Base-by-base conservation (phyloP, 108 stramenopile genomes). In the Aurantiochytrium sp. region DNA sequence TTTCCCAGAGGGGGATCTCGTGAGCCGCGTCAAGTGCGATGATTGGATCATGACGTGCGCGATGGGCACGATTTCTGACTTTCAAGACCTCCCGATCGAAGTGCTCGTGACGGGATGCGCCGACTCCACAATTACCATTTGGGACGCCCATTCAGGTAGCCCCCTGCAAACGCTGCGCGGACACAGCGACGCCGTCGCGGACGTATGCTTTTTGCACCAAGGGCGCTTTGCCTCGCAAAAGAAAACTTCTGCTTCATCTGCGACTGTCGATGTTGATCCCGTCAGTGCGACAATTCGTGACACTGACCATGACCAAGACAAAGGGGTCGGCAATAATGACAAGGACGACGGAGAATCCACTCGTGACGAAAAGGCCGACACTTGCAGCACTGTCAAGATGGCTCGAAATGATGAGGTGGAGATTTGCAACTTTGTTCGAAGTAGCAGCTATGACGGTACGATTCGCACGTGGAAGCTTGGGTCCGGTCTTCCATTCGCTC, bases 401-500 rank as follows among this genome's bases (percentile, higher is more conserved):
- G 35, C 35, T 35, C 0, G 0, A 35, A 35, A 6, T 25, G 45
- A 47, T 8, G 49, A 83, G 18, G 76, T 6, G 8, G 5, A 47
- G n/a, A 23, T 53, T 16, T 53, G 76, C 51, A 83, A 83, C 51
- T 83, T 53, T 83, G 25, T 83, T 83, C 45, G 76, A 12, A 83
- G 23, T 53, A 53, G 49, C 45, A 53, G 49, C 51, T 12, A 47
- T 2, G 76, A 83, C 51, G 76, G 76, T 6, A 83, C 76, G 16
- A 83, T 83, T 25, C 76, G 76, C 16, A 83, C 76, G 10, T 83
- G 76, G 76, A 83, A 83, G 23, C 51, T 83, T 6, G 76, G 76
- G n/a, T 83, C 76, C 45, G 76, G 76, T 16, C n/a, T 53, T 45
- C 76, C 76, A 6, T 83, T 83, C 28, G 76, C 76, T 12, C 76